Percentiles rank a stretch among this genome's conserved stretches.
These are phyloP conservation scores for Ceratocystis smalleyi DNA, from an alignment of 2,329 filamentous ascomycete species.

Conservation along the genomic window DNA sequence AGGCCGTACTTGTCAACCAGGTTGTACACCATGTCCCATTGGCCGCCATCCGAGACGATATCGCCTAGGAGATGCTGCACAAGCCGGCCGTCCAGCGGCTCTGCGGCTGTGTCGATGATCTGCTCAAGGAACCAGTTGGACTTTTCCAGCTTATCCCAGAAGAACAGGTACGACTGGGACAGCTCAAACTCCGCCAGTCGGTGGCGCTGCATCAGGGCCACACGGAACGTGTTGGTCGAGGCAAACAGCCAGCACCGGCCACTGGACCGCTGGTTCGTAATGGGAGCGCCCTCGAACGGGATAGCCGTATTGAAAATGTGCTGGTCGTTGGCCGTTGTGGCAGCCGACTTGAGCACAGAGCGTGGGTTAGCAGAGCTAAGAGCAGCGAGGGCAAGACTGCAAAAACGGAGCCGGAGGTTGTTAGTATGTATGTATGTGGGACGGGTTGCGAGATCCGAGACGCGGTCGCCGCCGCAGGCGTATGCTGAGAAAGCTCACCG, in stretches of 20 bases:
- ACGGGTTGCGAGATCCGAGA: too few relatives aligned
- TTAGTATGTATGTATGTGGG: too few relatives aligned
- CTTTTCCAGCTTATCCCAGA: slow-evolving; percentile 90
- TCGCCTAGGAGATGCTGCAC: slow-evolving; percentile 52
- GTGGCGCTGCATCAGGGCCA: slow-evolving; percentile 77
- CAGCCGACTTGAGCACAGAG: slow-evolving; percentile 47
- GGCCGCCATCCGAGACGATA: slow-evolving; percentile 66
- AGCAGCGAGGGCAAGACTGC: slow-evolving; percentile 58
- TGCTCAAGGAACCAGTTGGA: slow-evolving; percentile 79
- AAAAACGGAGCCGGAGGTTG: too few relatives aligned
- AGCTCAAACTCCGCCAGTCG: slow-evolving; percentile 65
- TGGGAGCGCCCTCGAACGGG: slow-evolving; percentile 62
- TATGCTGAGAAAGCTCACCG: slow-evolving; percentile 29
- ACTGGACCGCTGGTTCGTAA: slow-evolving; percentile 70
- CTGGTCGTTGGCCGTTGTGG: slow-evolving; percentile 49
- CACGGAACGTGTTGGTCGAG: slow-evolving; percentile 76
- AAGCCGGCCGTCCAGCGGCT: slow-evolving; percentile 57
- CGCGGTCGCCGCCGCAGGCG: background rate
- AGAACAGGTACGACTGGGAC: slow-evolving; percentile 78
- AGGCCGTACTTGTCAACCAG: slow-evolving; percentile 76
- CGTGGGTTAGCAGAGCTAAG: slow-evolving; percentile 52
- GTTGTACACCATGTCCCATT: slow-evolving; percentile 87
- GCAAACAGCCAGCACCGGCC: slow-evolving; percentile 89
- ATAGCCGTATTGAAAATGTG: slow-evolving; percentile 76
- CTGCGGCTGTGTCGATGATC: slow-evolving; percentile 55